Conservation (phyloP, 106 monocot species). For the Acorus calamus region DNA sequence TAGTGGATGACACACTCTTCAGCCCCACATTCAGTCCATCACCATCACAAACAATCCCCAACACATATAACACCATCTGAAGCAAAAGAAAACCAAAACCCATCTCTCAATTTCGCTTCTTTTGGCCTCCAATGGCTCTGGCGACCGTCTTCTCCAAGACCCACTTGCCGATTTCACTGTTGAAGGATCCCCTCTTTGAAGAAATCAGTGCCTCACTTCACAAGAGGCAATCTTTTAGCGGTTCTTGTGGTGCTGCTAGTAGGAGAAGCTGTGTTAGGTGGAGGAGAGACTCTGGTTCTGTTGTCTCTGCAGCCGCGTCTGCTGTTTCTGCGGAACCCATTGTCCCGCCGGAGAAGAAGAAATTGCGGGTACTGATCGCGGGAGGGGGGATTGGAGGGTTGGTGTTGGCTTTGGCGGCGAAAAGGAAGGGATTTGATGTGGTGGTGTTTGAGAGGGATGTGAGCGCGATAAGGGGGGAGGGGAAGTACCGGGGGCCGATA, state of each 20-base stretch:
- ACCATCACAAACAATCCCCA: no score
- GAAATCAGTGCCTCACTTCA: neutral
- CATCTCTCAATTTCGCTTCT: no score
- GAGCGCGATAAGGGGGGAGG: slow-evolving; percentile 71
- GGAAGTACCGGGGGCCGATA: slow-evolving; percentile 77
- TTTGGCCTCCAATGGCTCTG: no score
- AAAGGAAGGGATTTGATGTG: slow-evolving; percentile 71
- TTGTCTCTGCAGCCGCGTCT: neutral
- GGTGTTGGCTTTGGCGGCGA: slow-evolving; percentile 59
- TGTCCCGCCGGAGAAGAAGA: slow-evolving; percentile 5
- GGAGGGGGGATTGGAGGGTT: slow-evolving; percentile 76
- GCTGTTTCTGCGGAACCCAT: neutral
- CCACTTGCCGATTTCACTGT: slow-evolving; percentile 10
- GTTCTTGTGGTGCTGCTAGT: neutral
- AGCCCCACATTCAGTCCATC: no score
- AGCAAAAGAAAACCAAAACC: no score
- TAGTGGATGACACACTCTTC: no score
- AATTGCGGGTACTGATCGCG: slow-evolving; percentile 42
- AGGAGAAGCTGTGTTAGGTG: neutral
- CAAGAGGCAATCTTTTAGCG: neutral
- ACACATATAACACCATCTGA: no score
- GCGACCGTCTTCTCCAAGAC: slow-evolving; percentile 18
- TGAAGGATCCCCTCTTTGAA: neutral
- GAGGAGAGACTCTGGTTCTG: slow-evolving; percentile 1
- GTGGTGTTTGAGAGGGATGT: slow-evolving; percentile 69